These are phyloP conservation scores for Gelatoporia subvermispora DNA, from an alignment of 768 basidiomycete species.

Conservation along the genomic window DNA sequence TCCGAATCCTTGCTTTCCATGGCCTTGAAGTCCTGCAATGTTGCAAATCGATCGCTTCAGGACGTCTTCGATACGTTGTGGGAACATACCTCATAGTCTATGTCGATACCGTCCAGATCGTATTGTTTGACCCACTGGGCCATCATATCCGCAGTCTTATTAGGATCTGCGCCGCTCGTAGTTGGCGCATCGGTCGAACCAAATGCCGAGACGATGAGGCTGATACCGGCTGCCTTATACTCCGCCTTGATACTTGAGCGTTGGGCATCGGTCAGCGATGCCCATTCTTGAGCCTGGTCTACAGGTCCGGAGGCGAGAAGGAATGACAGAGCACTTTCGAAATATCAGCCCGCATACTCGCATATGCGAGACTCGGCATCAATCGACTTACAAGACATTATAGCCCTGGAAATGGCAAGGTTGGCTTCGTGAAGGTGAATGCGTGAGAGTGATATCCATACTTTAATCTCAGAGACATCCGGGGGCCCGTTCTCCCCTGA, in stretches of 20 bases:
- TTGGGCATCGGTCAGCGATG: slow-evolving; percentile 37
- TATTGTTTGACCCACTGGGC: slow-evolving; percentile 58
- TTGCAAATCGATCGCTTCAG: not conserved
- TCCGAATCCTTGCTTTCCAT: too few species aligned
- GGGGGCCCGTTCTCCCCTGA: slow-evolving; percentile 47
- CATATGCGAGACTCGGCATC: not conserved
- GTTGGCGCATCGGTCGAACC: slow-evolving; percentile 53
- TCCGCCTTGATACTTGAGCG: slow-evolving; percentile 45
- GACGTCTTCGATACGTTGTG: too few species aligned
- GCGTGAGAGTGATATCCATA: slow-evolving; percentile 13
- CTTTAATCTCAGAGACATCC: slow-evolving; percentile 38
- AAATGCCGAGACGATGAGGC: slow-evolving; percentile 60
- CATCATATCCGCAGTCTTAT: slow-evolving; percentile 55
- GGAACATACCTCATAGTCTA: slow-evolving; percentile 61
- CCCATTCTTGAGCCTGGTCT: slow-evolving; percentile 60
- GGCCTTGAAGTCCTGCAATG: too few species aligned
- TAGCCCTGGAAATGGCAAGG: slow-evolving; percentile 36
- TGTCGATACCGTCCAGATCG: slow-evolving; percentile 66
- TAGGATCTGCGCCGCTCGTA: slow-evolving; percentile 53
- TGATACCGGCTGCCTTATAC: slow-evolving; percentile 56
- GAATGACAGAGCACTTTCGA: slow-evolving; percentile 45
- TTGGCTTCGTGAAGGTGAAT: not conserved
- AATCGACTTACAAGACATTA: slow-evolving; percentile 47
- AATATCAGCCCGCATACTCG: slow-evolving; percentile 1
- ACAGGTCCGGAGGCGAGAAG: slow-evolving; percentile 49